Evolutionary conservation across 257 asterid species (phyloP).

Genomic region (Solanum tarapatanum): DNA sequence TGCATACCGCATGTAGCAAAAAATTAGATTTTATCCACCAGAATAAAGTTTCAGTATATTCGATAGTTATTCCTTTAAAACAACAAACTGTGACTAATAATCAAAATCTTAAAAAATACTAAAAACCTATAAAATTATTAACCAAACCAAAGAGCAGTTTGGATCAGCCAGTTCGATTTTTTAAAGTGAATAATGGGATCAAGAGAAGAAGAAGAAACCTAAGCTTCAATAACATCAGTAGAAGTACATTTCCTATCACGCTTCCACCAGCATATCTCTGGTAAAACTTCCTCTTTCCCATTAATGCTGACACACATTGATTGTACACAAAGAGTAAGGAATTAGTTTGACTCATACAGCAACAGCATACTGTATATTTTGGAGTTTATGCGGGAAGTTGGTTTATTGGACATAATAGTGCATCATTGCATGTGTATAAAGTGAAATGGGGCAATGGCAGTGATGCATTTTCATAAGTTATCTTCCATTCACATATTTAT

Average conservation of each 20-base stretch:
- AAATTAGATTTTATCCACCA: background rate
- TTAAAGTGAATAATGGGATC: background rate
- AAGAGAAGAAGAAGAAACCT: background rate
- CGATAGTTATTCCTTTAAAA: background rate
- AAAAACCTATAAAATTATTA: background rate
- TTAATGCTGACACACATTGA: background rate
- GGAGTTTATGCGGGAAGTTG: background rate
- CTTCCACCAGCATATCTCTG: background rate
- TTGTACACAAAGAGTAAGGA: background rate
- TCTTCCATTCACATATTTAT: background rate
- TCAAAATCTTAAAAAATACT: background rate
- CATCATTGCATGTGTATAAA: background rate
- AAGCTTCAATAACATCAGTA: background rate
- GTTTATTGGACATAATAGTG: background rate
- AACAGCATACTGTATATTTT: background rate
- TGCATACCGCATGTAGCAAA: background rate
- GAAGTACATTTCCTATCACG: background rate
- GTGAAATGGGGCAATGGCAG: background rate
- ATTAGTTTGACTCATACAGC: background rate
- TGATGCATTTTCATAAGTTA: background rate
- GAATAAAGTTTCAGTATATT: background rate
- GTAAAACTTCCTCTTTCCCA: background rate
- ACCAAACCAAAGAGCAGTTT: background rate
- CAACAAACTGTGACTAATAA: background rate
- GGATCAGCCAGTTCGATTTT: background rate